phyloP scores from a whole-genome alignment of 768 basidiomycete species.

The Albatrellus ellisii region DNA sequence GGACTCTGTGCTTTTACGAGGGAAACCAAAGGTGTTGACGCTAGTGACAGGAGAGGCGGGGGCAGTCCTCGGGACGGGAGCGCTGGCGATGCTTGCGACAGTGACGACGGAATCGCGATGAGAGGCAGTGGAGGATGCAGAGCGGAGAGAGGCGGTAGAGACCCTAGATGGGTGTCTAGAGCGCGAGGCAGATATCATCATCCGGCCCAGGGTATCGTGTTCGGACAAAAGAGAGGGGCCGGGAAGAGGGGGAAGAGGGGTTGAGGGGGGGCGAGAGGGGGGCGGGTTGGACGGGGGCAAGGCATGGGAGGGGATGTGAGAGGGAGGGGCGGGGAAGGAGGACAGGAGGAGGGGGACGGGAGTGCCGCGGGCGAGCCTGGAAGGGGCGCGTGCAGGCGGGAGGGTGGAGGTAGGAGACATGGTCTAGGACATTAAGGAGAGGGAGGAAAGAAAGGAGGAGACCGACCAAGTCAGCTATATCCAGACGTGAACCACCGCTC shows the following conservation, averaged over 20 bases:
- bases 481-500: too few species aligned
- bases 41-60: slow-evolving; percentile 13
- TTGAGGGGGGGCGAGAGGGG: slow-evolving; percentile 40
- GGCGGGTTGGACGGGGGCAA: slow-evolving; percentile 31
- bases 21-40: background rate
- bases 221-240: slow-evolving; percentile 44
- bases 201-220: slow-evolving; percentile 32
- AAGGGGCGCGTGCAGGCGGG: background rate
- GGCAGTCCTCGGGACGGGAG: slow-evolving; percentile 8
- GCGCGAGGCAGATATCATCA: slow-evolving; percentile 24
- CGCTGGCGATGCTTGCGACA: slow-evolving; percentile 16
- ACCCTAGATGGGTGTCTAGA: slow-evolving; percentile 23
- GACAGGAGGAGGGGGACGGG: slow-evolving; percentile 25
- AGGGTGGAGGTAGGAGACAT: background rate
- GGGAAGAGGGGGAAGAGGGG: slow-evolving; percentile 54
- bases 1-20: slow-evolving; percentile 12
- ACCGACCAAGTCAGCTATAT: too few species aligned
- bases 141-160: slow-evolving; percentile 16
- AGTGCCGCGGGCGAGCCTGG: background rate
- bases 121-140: slow-evolving; percentile 12
- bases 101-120: slow-evolving; percentile 19
- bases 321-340: slow-evolving; percentile 24
- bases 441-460: too few species aligned
- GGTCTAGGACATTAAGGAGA: too few species aligned
- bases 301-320: slow-evolving; percentile 19